These are phyloP conservation scores for Xylaria longipes DNA, from an alignment of 495 filamentous ascomycete species.

Conservation along the genomic window DNA sequence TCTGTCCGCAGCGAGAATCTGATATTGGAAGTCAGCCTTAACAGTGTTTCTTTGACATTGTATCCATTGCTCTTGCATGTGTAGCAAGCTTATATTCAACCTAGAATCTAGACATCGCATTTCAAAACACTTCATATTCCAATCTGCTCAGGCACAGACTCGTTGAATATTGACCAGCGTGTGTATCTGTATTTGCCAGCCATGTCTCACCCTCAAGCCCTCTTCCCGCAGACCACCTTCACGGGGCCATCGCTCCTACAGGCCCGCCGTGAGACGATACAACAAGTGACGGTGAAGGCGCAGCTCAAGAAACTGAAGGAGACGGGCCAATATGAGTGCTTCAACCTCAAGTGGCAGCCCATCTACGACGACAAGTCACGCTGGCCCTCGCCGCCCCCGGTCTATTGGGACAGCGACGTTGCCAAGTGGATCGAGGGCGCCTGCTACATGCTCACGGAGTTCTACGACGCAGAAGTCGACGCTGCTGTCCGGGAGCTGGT, in stretches of 20 bases:
- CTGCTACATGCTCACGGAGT: slow-evolving; percentile 59
- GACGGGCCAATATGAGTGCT: slow-evolving; percentile 63
- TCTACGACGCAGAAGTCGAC: slow-evolving; percentile 52
- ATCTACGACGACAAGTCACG: slow-evolving; percentile 54
- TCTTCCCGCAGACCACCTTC: slow-evolving; percentile 42
- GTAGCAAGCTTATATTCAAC: background rate
- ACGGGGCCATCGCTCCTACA: slow-evolving; percentile 44
- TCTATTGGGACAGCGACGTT: slow-evolving; percentile 68
- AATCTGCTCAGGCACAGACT: background rate
- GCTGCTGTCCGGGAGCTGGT: slow-evolving; percentile 61
- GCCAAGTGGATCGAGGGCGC: slow-evolving; percentile 68
- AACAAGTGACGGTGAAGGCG: slow-evolving; percentile 47
- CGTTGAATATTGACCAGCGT: background rate
- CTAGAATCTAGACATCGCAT: background rate
- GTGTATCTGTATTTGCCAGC: slow-evolving; percentile 16
- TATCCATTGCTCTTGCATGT: background rate
- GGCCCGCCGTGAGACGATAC: slow-evolving; percentile 49
- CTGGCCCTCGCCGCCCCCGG: slow-evolving; percentile 60
- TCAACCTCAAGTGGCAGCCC: slow-evolving; percentile 59
- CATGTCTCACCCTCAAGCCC: slow-evolving; percentile 41
- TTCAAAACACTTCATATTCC: background rate
- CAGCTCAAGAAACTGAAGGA: slow-evolving; percentile 59
- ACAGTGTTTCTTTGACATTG: background rate
- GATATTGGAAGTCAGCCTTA: background rate
- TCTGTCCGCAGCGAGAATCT: background rate